Evolutionary conservation across 441 rosid genomes (phyloP).

Genomic region (Euphorbia neoarborescens): DNA sequence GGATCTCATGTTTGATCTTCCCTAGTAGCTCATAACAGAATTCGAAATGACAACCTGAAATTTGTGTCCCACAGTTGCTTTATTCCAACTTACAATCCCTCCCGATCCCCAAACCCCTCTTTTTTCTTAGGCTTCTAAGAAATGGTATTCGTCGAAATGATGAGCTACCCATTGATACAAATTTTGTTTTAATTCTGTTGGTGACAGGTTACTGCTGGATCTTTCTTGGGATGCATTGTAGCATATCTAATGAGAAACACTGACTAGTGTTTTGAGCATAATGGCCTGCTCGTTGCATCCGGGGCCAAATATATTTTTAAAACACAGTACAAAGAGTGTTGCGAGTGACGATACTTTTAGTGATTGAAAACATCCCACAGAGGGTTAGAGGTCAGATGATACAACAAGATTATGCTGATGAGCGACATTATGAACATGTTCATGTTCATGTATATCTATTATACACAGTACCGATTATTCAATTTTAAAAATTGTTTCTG

Average conservation of each 20-base stretch:
- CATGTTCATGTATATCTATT: background rate
- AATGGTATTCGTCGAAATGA: too few relatives aligned
- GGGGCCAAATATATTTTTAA: background rate
- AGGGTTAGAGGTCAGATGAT: background rate
- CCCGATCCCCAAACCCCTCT: too few relatives aligned
- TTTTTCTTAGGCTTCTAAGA: too few relatives aligned
- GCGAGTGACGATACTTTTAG: background rate
- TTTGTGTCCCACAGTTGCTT: too few relatives aligned
- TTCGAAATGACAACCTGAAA: too few relatives aligned
- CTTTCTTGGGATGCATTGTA: slow-evolving; percentile 59
- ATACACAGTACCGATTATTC: background rate
- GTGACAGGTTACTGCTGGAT: slow-evolving; percentile 74
- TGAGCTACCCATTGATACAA: background rate
- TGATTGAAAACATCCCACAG: background rate
- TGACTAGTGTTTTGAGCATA: slow-evolving; percentile 24
- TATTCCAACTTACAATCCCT: too few relatives aligned
- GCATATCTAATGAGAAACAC: slow-evolving; percentile 62
- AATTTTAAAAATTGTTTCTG: background rate
- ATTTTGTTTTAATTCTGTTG: slow-evolving; percentile 4
- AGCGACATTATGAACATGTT: background rate
- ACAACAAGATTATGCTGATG: background rate
- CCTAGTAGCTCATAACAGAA: background rate
- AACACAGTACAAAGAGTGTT: background rate
- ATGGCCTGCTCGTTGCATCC: background rate
- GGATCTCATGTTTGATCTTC: background rate